Evolutionary conservation across 176 grass and related monocot genomes (phyloP).

Genomic region (Triticum urartu): DNA sequence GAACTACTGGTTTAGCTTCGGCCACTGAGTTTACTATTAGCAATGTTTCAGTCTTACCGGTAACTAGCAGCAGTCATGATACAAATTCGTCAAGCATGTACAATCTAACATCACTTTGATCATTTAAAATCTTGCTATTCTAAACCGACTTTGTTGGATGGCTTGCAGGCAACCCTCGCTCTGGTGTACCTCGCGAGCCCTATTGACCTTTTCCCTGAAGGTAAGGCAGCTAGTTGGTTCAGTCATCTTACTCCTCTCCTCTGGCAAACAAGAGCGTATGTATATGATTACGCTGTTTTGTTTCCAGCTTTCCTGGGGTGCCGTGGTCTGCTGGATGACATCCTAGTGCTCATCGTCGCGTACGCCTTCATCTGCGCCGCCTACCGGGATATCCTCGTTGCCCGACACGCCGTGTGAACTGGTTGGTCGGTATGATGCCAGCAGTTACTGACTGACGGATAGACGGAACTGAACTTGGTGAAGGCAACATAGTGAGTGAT

Average conservation of each 20-base stretch:
- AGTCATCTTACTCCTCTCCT: not conserved
- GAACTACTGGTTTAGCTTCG: not conserved
- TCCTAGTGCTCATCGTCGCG: not conserved
- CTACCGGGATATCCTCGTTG: constrained; percentile 1
- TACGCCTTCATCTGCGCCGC: not conserved
- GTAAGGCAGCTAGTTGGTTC: not conserved
- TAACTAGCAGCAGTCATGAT: not conserved
- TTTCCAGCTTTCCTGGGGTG: constrained; percentile 2
- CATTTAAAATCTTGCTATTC: not conserved
- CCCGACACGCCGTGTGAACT: not conserved
- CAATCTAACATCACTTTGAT: not conserved
- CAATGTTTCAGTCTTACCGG: not conserved
- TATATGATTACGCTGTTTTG: not conserved
- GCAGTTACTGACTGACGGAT: not conserved
- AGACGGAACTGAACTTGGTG: not conserved
- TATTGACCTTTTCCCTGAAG: constrained; percentile 10
- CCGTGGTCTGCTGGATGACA: constrained; percentile 15
- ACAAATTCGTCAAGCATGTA: not conserved
- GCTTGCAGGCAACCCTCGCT: not conserved
- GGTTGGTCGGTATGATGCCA: not conserved
- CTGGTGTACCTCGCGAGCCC: not conserved
- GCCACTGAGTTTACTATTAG: not conserved
- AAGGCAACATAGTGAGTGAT: not conserved
- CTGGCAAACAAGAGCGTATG: not conserved
- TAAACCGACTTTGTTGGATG: not conserved